Base-by-base conservation (phyloP, 169 alveolate genomes). In the Eimeria sp. region DNA sequence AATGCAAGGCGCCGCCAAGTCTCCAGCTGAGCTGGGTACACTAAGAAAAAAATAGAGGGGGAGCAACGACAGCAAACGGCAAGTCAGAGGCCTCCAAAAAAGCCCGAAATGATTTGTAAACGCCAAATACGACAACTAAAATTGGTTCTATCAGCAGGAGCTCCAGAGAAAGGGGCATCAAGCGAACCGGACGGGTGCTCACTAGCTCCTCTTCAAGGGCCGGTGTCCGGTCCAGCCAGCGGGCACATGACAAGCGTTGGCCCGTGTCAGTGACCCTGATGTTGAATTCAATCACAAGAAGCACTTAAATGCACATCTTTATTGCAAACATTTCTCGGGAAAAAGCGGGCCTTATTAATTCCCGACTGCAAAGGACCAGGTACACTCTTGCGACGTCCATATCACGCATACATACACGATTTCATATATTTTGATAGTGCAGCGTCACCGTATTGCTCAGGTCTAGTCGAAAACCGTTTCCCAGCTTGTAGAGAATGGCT, bases 181-280 rank as follows among this genome's bases (percentile, higher is more conserved):
- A 58, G 16, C 67, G n/a, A 58, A 58, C 67, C 7, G 67, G 3
- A 58, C 16, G 67, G 80, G 18, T 70, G 47, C 22, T 27, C 47
- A 13, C 16, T 22, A 27, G 80, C 18, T 70, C 47, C 22, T n/a
- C 34, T 22, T 22, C 76, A 13, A 49, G 11, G 27, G 45, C 80
- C 51, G 27, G 80, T 20, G 47, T 27, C 80, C n/a, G 76, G 20
- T 10, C n/a, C n/a, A n/a, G 22, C 80, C 16, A 22, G 20, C 20
- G 80, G 16, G 49, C 47, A 49, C 80, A 7, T 9, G 47, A 27
- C 80, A 20, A 70, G 80, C 67, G 11, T 5, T 65, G 80, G 27
- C 80, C 47, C 80, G 47, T 70, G 80, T 70, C 80, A 70, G 80
- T 70, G 80, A 22, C 80, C 14, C 51, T 27, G 80, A 27, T 27